Conservation (phyloP, 176 grass and related monocot species). For the Microstegium vimineum region DNA sequence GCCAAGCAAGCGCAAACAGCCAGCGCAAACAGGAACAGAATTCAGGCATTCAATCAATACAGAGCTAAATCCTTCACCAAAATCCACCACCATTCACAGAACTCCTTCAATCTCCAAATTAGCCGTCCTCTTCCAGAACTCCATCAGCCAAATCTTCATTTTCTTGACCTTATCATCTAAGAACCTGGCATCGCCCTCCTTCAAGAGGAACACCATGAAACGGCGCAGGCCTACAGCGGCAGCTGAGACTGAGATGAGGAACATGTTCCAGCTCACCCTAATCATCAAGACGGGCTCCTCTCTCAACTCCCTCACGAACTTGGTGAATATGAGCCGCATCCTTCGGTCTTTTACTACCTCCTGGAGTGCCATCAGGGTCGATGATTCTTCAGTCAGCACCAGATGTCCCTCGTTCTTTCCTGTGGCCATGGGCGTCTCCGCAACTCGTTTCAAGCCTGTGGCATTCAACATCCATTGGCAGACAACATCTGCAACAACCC, state of each 20-base stretch:
- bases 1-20: not conserved
- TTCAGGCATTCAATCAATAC: not conserved
- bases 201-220: slow-evolving; percentile 38
- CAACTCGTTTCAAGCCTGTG: not conserved
- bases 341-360: slow-evolving; percentile 40
- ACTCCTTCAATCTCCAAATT: not conserved
- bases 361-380: slow-evolving; percentile 18
- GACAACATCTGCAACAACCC: slow-evolving; percentile 38
- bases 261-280: slow-evolving; percentile 43
- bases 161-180: not conserved
- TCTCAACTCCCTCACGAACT: slow-evolving; percentile 47
- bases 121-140: not conserved
- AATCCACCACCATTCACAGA: not conserved
- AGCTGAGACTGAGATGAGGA: slow-evolving; percentile 5
- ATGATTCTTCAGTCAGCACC: not conserved
- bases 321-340: slow-evolving; percentile 59
- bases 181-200: not conserved
- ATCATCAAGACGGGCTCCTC: slow-evolving; percentile 40
- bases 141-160: not conserved
- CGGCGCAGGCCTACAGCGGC: slow-evolving; percentile 39
- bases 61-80: not conserved
- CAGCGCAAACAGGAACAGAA: not conserved
- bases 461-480: slow-evolving; percentile 52
- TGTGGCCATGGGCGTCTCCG: not conserved
- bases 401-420: not conserved